Evolutionary conservation across 306 rosid species (phyloP).

Genomic region (Hippophae gyantsensis): DNA sequence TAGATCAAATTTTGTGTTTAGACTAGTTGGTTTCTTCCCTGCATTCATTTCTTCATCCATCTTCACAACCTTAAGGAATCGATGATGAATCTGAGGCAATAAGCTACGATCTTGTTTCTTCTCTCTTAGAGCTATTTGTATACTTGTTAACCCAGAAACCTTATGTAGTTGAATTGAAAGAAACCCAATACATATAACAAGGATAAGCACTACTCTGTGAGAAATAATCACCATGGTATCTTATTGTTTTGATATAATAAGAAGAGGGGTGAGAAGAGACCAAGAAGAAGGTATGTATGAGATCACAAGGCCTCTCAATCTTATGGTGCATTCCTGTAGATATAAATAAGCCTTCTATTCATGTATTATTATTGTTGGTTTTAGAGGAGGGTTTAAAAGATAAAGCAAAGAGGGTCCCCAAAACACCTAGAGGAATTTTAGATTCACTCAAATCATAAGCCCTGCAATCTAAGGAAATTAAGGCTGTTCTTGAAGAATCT

Average conservation of each 20-base stretch:
- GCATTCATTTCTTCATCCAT: constrained; percentile 28
- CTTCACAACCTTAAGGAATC: constrained; percentile 22
- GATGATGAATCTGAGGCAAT: constrained; percentile 29
- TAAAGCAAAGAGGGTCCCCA: constrained; percentile 47
- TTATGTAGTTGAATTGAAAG: constrained; percentile 35
- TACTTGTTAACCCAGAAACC: constrained; percentile 39
- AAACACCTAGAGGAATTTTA: constrained; percentile 38
- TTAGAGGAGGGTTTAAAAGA: constrained; percentile 51
- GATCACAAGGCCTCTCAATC: constrained; percentile 17
- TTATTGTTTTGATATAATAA: too few species aligned
- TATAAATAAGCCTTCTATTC: constrained; percentile 20
- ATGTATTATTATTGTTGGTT: constrained; percentile 38
- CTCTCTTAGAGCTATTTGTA: constrained; percentile 36
- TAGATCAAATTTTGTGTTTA: constrained; percentile 41
- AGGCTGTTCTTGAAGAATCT: constrained; percentile 89
- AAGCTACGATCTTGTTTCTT: constrained; percentile 29
- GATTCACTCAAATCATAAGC: constrained; percentile 71
- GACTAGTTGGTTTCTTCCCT: constrained; percentile 31
- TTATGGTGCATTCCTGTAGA: constrained; percentile 59
- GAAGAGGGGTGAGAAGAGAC: too few species aligned
- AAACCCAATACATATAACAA: constrained; percentile 52
- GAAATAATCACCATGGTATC: constrained; percentile 36
- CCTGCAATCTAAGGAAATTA: constrained; percentile 48
- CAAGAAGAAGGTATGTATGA: constrained; percentile 10
- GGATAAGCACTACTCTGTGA: constrained; percentile 28